Evolutionary conservation across 768 basidiomycete species (phyloP).

Genomic region (Mycena maculata): DNA sequence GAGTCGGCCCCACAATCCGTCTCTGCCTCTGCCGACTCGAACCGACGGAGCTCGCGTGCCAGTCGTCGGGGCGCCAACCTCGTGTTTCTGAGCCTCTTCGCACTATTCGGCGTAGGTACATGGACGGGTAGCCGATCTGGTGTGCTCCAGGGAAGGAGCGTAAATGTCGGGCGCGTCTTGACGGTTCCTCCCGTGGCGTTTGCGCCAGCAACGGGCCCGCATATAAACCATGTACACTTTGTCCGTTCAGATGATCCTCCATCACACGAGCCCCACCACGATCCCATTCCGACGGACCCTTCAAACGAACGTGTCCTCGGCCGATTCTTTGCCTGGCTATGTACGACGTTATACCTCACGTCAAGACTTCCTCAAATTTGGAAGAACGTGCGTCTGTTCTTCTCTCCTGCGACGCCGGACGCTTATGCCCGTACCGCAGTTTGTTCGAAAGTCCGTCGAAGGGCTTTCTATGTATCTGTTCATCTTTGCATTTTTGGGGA

Average conservation of each 20-base stretch:
- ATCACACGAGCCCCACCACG: constrained; percentile 38
- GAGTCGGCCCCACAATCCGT: constrained; percentile 32
- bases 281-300: constrained; percentile 33
- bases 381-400: constrained; percentile 85
- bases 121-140: constrained; percentile 49
- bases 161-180: constrained; percentile 63
- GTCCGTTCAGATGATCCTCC: constrained; percentile 24
- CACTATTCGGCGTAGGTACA: constrained; percentile 76
- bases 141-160: constrained; percentile 40
- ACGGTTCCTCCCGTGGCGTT: constrained; percentile 33
- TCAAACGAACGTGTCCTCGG: constrained; percentile 77
- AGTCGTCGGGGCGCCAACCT: constrained; percentile 80
- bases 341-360: constrained; percentile 93
- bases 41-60: constrained; percentile 66
- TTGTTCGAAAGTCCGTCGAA: constrained; percentile 90
- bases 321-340: constrained; percentile 93
- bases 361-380: constrained; percentile 97
- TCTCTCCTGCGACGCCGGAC: neutral
- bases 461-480: constrained; percentile 96
- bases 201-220: constrained; percentile 16
- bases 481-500: constrained; percentile 93
- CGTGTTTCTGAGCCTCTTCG: constrained; percentile 84
- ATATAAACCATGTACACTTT: constrained; percentile 15
- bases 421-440: constrained; percentile 57
- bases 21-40: constrained; percentile 35